Conservation (phyloP, 352 stramenopile species). For the Globisporangium abappressorium region DNA sequence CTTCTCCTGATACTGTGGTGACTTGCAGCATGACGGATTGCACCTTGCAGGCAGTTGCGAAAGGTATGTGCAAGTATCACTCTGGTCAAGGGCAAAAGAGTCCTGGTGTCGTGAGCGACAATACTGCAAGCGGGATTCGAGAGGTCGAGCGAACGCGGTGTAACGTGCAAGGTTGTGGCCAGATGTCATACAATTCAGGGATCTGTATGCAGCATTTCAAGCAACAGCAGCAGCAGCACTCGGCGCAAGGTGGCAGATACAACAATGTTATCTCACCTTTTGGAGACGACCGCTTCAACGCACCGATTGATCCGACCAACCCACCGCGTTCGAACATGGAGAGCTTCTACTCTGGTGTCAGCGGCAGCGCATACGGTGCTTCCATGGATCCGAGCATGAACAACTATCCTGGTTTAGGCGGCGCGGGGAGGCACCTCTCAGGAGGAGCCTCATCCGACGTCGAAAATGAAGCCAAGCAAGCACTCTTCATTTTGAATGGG, state of each 20-base stretch:
- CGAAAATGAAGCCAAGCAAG: slow-evolving; percentile 31
- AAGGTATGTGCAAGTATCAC: slow-evolving; percentile 35
- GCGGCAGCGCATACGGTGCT: slow-evolving; percentile 1
- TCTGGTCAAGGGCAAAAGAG: slow-evolving; percentile 15
- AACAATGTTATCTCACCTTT: slow-evolving; percentile 6
- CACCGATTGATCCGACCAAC: background rate
- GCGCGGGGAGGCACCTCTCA: background rate
- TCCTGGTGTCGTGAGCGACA: slow-evolving; percentile 5
- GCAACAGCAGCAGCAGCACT: slow-evolving; percentile 27
- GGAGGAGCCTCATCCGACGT: slow-evolving; percentile 8
- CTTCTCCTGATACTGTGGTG: background rate
- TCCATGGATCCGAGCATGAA: slow-evolving; percentile 4
- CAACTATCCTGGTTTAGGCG: slow-evolving; percentile 1
- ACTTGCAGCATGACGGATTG: slow-evolving; percentile 26
- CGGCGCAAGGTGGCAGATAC: slow-evolving; percentile 14
- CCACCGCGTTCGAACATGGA: slow-evolving; percentile 8
- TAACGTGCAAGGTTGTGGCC: slow-evolving; percentile 31
- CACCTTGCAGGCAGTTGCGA: slow-evolving; percentile 15
- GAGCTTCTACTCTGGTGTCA: slow-evolving; percentile 4
- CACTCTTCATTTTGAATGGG: slow-evolving; percentile 19
- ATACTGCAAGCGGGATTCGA: slow-evolving; percentile 22
- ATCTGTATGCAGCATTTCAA: slow-evolving; percentile 53
- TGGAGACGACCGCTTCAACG: slow-evolving; percentile 14
- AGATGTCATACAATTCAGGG: slow-evolving; percentile 43
- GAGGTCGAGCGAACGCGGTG: slow-evolving; percentile 32